Percentiles rank a stretch among this genome's conserved stretches.
Conservation (phyloP, 352 stramenopile genomes). For the Lagenidium giganteum region DNA sequence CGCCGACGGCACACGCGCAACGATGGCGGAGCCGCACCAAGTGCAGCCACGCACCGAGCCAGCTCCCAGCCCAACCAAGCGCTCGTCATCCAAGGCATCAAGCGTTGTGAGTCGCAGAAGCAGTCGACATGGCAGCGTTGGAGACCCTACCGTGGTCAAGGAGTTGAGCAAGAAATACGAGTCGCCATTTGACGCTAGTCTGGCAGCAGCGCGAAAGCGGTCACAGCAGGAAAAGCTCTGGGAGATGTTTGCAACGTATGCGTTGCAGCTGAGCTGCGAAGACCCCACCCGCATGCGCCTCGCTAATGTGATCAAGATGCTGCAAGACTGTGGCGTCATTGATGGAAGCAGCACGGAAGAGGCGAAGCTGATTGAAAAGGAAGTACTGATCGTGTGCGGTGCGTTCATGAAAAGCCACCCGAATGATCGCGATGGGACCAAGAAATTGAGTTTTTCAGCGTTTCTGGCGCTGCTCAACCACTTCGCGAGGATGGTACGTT, state of each 20-base stretch:
- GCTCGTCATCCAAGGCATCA: too few relatives aligned
- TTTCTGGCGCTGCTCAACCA: slow-evolving; percentile 65
- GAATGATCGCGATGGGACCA: slow-evolving; percentile 52
- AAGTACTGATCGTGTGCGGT: slow-evolving; percentile 73
- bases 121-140: neutral
- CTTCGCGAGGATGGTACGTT: slow-evolving; percentile 60
- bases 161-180: slow-evolving; percentile 41
- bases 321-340: slow-evolving; percentile 76
- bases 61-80: neutral
- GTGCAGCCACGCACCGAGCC: neutral
- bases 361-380: slow-evolving; percentile 63
- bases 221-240: slow-evolving; percentile 70
- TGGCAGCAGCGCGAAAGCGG: slow-evolving; percentile 40
- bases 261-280: slow-evolving; percentile 69
- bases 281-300: slow-evolving; percentile 71
- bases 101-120: slow-evolving; percentile 2
- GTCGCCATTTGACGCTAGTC: slow-evolving; percentile 60
- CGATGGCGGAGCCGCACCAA: neutral
- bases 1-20: slow-evolving; percentile 1
- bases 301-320: slow-evolving; percentile 59
- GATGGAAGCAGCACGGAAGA: slow-evolving; percentile 41
- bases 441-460: slow-evolving; percentile 63
- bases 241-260: slow-evolving; percentile 76
- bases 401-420: slow-evolving; percentile 56
- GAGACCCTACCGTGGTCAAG: too few relatives aligned